Evolutionary conservation across 345 rosid species (phyloP), one percentile per base, ranked within the genome.

Genomic region (Barbarea vulgaris): DNA sequence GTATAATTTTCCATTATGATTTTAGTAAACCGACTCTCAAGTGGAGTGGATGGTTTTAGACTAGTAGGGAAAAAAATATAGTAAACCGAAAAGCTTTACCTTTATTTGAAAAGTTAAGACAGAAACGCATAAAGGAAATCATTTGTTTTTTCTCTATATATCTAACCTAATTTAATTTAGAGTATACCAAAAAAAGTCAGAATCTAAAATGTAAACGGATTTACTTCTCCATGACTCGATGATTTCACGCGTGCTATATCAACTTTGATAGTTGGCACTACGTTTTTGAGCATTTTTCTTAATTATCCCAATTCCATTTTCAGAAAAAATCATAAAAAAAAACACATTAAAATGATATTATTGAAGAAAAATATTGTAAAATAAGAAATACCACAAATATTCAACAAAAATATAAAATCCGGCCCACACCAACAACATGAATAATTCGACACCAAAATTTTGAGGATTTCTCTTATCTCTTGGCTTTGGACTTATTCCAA

Each of bases 171-270:
- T n/a, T 3, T 57, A 57, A 9, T n/a, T 39, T 42, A n/a, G 3
- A 25, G 53, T 5, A 42, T 9, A 63, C 21, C 41, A 17, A 64
- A 30, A 39, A 31, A 30, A 12, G 70, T 66, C 70, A 50, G 22
- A 66, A 17, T 1, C 30, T 1, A 5, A 17, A 33, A 33, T 19
- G n/a, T 34, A 34, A 67, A 51, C 31, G 60, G 21, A 33, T 21
- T 9, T 17, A 28, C 39, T 30, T 8, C 46, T 19, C 30, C 64
- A 65, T 31, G 25, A 47, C 47, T 60, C 14, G 28, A 53, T 50
- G 36, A 53, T 50, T 56, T 67, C 67, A 65, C 58, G 72, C 78
- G 67, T 65, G 72, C 64, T 10, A 5, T 10, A 9, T 42, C 27
- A 51, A 53, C 34, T 64, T 64, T 53, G 0, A 11, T 39, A 9